phyloP scores from a whole-genome alignment of 2,329 filamentous ascomycete species.

The Didymella arachidicola region DNA sequence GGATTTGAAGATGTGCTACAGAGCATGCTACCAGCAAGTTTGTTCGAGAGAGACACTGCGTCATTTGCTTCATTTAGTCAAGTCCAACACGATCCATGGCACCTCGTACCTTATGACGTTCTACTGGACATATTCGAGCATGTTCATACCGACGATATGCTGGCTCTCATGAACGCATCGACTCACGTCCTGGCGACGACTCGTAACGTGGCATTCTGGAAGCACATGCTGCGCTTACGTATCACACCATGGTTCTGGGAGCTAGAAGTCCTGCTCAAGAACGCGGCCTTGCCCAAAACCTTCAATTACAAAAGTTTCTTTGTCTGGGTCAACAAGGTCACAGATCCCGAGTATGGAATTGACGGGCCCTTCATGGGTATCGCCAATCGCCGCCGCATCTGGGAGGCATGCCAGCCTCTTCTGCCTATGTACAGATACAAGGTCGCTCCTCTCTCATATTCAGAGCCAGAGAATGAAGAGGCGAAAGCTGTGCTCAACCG shows the following conservation, averaged over 20 bases:
- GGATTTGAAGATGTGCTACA: neutral
- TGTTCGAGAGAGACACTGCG: neutral
- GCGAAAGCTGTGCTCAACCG: neutral
- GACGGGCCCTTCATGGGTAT: slow-evolving; percentile 37
- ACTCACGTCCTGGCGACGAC: slow-evolving; percentile 21
- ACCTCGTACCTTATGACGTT: slow-evolving; percentile 26
- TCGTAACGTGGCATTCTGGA: slow-evolving; percentile 24
- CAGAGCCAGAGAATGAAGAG: neutral
- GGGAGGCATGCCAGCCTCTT: slow-evolving; percentile 24
- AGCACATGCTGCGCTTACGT: slow-evolving; percentile 21
- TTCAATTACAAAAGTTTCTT: slow-evolving; percentile 30
- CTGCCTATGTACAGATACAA: slow-evolving; percentile 8
- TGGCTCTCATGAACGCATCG: slow-evolving; percentile 26
- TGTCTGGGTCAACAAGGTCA: slow-evolving; percentile 33
- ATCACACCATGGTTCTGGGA: slow-evolving; percentile 29
- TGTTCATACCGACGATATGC: slow-evolving; percentile 13
- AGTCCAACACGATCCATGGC: slow-evolving; percentile 24
- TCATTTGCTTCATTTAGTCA: neutral
- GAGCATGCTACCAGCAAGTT: neutral
- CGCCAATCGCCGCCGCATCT: slow-evolving; percentile 46
- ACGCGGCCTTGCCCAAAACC: neutral
- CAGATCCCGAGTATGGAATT: slow-evolving; percentile 28
- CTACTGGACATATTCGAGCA: slow-evolving; percentile 19
- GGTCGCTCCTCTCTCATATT: neutral
- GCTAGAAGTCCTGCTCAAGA: slow-evolving; percentile 1